Conservation (phyloP, 768 basidiomycete genomes). For the Russula dissimulans region DNA sequence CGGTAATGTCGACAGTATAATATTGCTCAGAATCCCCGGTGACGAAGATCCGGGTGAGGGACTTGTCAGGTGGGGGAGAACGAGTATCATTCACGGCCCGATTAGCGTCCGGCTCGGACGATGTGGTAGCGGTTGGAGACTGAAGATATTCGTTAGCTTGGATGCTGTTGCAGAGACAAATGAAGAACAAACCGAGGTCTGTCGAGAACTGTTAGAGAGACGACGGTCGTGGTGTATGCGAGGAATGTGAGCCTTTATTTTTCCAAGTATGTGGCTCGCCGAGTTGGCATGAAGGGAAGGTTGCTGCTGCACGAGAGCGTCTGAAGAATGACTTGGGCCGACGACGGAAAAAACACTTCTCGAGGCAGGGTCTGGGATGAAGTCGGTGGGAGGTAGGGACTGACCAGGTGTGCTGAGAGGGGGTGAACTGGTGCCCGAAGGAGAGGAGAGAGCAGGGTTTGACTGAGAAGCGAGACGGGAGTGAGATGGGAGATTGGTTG, state of each 20-base stretch:
- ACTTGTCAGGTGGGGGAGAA: slow-evolving; percentile 20
- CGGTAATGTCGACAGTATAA: slow-evolving; percentile 61
- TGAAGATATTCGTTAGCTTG: slow-evolving; percentile 18
- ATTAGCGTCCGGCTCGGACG: slow-evolving; percentile 17
- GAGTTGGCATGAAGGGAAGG: slow-evolving; percentile 21
- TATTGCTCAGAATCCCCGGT: slow-evolving; percentile 73
- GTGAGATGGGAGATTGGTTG: slow-evolving; percentile 28
- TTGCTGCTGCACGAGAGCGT: slow-evolving; percentile 30
- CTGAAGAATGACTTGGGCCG: slow-evolving; percentile 24
- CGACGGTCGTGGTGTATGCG: slow-evolving; percentile 21
- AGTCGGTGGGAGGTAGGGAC: slow-evolving; percentile 35
- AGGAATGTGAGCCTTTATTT: slow-evolving; percentile 22
- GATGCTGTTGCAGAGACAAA: background rate
- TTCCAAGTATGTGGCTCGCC: slow-evolving; percentile 16
- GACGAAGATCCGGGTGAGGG: slow-evolving; percentile 47
- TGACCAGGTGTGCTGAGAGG: slow-evolving; percentile 59
- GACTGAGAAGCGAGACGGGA: slow-evolving; percentile 29
- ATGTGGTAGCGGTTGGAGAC: slow-evolving; percentile 22
- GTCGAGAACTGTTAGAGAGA: slow-evolving; percentile 27
- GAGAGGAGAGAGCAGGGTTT: slow-evolving; percentile 57
- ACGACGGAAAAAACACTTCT: slow-evolving; percentile 23
- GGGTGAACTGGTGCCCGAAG: slow-evolving; percentile 61
- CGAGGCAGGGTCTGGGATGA: slow-evolving; percentile 31
- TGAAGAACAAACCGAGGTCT: slow-evolving; percentile 23
- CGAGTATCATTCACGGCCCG: slow-evolving; percentile 15